Base-by-base conservation (phyloP, 768 basidiomycete species). In the Hemileccinum impolitum region DNA sequence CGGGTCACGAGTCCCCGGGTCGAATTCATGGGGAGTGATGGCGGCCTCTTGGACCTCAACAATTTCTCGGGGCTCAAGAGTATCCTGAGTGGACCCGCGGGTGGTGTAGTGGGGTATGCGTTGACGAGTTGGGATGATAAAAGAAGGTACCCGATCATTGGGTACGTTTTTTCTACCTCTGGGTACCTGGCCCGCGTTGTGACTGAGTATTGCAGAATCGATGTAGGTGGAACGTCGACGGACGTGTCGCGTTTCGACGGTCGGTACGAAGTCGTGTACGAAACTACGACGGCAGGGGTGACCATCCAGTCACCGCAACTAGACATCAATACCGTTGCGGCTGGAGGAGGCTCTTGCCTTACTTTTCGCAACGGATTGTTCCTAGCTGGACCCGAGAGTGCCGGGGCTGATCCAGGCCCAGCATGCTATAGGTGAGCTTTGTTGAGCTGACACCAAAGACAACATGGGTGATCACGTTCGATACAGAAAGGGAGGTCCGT, bases 21-120 rank as follows among this genome's bases (percentile, higher is more conserved):
- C 28, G 93, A 94, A 63, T 97, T 97, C 63, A 98, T 97, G 95
- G 87, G 87, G 31, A 90, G 87, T 47, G 94, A 98, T 60, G 95
- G 92, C 6, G 90, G 90, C 7, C 71, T 94, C 10, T 71, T 92
- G 19, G 87, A 91, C 62, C 69, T 87, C 12, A 67, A 79, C 50
- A 88, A 90, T 60, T 97, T 98, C 65, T 92, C 90, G 0, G 95
- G 94, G 0, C 69, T 98, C 57, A 94, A 94, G 76, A 91, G 88
- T 54, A 94, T 97, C 54, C 68, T 96, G 32, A 93, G 90, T 58
- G 91, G 90, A 3, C 95, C 94, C 0, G 95, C 94, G 0, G 94
- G 94, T 3, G 94, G 94, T 3, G 95, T 98, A 6, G 95, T 98
- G 0, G 95, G 95, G 0, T 95, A 91, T 59, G 91, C 94, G 0